These are phyloP conservation scores for Austroboletus niveus DNA, from an alignment of 1,284 basidiomycete species.

Conservation along the genomic window DNA sequence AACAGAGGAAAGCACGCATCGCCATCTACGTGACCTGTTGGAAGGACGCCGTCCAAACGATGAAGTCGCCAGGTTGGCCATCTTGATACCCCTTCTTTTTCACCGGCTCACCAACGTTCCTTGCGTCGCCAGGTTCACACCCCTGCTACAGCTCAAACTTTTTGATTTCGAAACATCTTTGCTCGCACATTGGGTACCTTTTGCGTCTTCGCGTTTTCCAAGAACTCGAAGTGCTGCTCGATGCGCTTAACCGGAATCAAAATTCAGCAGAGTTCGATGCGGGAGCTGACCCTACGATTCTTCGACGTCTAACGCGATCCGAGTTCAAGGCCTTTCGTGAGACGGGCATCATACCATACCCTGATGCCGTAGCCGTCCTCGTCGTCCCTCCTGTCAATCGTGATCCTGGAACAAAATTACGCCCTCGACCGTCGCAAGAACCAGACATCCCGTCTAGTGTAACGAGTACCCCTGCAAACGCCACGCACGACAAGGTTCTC, in stretches of 20 bases:
- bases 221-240: slow-evolving; percentile 60
- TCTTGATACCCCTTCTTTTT: slow-evolving; percentile 2
- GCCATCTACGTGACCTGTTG: slow-evolving; percentile 58
- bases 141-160: slow-evolving; percentile 32
- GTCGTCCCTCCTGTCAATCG: slow-evolving; percentile 69
- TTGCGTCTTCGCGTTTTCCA: slow-evolving; percentile 71
- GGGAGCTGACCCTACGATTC: slow-evolving; percentile 30
- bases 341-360: slow-evolving; percentile 47
- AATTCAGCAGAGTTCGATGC: slow-evolving; percentile 8
- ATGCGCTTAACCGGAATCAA: slow-evolving; percentile 10
- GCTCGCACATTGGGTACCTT: slow-evolving; percentile 57
- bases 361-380: slow-evolving; percentile 58
- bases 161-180: slow-evolving; percentile 41
- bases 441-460: slow-evolving; percentile 26
- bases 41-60: slow-evolving; percentile 42
- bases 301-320: slow-evolving; percentile 59
- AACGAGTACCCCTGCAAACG: background rate
- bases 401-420: slow-evolving; percentile 45
- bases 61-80: slow-evolving; percentile 35
- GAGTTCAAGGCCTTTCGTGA: slow-evolving; percentile 55
- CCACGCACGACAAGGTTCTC: slow-evolving; percentile 29
- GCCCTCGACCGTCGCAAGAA: slow-evolving; percentile 41
- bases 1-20: slow-evolving; percentile 41
- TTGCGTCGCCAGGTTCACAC: slow-evolving; percentile 25
- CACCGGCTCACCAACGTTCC: slow-evolving; percentile 7